phyloP scores from a whole-genome alignment of 1,139 yeast genomes.

The Debaryomyces robertsiae region DNA sequence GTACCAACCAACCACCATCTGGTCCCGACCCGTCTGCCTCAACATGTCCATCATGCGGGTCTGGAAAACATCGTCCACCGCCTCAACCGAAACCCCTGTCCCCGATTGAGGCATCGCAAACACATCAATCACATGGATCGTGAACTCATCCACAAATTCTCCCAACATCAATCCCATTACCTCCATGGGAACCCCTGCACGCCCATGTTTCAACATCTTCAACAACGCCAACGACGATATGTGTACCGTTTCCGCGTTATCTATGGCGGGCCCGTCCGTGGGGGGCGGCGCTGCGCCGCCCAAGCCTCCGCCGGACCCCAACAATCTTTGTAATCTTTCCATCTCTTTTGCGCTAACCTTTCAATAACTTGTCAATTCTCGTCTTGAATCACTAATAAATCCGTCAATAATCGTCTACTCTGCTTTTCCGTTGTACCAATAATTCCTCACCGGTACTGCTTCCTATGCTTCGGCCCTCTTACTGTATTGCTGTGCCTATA shows the following conservation, averaged over 20 bases:
- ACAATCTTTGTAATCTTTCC: conserved; percentile 77
- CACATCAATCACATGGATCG: conserved; percentile 95
- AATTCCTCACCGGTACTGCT: neutral
- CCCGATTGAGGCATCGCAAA: conserved; percentile 99
- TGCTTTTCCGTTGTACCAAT: neutral
- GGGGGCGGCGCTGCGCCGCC: conserved; percentile 57
- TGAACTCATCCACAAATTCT: conserved; percentile 95
- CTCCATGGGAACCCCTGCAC: conserved; percentile 99
- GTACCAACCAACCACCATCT: conserved; percentile 99
- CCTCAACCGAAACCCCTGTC: conserved; percentile 98
- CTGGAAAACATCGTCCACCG: conserved; percentile 98
- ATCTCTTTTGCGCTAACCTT: conserved; percentile 28
- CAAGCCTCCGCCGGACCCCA: conserved; percentile 62
- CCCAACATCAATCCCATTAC: conserved; percentile 99
- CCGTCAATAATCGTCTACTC: no score
- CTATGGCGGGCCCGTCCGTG: conserved; percentile 80
- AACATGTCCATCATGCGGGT: conserved; percentile 99
- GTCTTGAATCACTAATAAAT: no score
- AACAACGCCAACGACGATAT: conserved; percentile 92
- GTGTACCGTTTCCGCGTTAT: conserved; percentile 94
- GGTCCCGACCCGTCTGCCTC: conserved; percentile 96
- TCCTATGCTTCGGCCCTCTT: neutral
- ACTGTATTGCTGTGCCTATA: neutral
- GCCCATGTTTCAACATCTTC: conserved; percentile 96
- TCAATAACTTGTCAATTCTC: no score